These are phyloP conservation scores for Hansfordia pulvinata DNA, from an alignment of 2,329 filamentous ascomycete species.

Conservation along the genomic window DNA sequence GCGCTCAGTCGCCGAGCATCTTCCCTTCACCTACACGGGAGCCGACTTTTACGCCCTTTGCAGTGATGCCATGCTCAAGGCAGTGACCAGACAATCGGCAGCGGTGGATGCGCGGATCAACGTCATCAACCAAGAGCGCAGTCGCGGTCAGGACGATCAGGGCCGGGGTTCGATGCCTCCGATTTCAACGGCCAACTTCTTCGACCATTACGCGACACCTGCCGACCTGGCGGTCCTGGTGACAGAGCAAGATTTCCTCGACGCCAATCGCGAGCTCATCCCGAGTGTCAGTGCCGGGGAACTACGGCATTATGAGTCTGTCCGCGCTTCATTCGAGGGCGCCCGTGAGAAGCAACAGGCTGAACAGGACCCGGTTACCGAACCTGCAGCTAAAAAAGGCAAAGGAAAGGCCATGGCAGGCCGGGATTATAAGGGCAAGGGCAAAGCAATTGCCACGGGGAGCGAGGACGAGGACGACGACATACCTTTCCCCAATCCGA, in stretches of 20 bases:
- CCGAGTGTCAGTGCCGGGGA: slow-evolving; percentile 89
- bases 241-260: slow-evolving; percentile 74
- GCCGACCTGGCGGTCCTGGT: slow-evolving; percentile 83
- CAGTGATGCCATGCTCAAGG: slow-evolving; percentile 97
- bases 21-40: slow-evolving; percentile 94
- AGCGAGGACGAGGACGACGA: slow-evolving; percentile 16
- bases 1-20: slow-evolving; percentile 52
- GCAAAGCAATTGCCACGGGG: slow-evolving; percentile 18
- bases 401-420: slow-evolving; percentile 19
- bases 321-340: slow-evolving; percentile 73
- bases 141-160: neutral
- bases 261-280: slow-evolving; percentile 74
- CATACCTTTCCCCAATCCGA: no score
- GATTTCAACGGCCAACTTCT: slow-evolving; percentile 84
- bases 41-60: slow-evolving; percentile 95
- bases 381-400: no score
- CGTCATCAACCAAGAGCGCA: slow-evolving; percentile 42
- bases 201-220: slow-evolving; percentile 76
- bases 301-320: slow-evolving; percentile 77
- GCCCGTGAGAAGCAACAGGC: slow-evolving; percentile 29
- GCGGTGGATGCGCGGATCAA: slow-evolving; percentile 74
- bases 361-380: slow-evolving; percentile 27
- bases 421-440: slow-evolving; percentile 21
- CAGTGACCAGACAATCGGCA: slow-evolving; percentile 79
- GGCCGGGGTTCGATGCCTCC: slow-evolving; percentile 23